Conservation (phyloP, 164 flowering plant species). For the Houttuynia cordata region DNA sequence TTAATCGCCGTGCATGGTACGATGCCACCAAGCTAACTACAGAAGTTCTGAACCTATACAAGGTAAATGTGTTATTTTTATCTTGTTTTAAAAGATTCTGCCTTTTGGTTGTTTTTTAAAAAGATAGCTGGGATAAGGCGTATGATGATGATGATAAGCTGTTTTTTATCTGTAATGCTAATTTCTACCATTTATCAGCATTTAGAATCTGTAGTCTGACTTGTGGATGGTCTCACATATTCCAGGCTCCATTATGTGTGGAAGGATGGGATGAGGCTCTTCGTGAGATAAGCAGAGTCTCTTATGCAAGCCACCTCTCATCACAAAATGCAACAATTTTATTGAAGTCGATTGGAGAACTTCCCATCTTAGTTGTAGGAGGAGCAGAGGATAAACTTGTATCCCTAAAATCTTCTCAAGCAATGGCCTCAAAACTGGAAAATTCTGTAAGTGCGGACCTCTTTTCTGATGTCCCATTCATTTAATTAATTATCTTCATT, state of each 20-base stretch:
- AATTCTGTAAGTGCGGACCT: slow-evolving; percentile 63
- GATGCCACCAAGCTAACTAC: slow-evolving; percentile 78
- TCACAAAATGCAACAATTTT: slow-evolving; percentile 38
- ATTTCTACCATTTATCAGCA: no score
- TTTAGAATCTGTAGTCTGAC: neutral
- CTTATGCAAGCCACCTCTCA: slow-evolving; percentile 59
- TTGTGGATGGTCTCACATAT: neutral
- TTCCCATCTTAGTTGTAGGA: slow-evolving; percentile 71
- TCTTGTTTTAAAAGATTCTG: neutral
- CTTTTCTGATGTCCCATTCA: neutral
- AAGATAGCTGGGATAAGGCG: no score
- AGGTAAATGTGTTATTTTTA: slow-evolving; percentile 32
- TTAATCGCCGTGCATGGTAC: slow-evolving; percentile 91
- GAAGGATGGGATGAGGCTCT: slow-evolving; percentile 99
- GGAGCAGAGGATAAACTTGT: slow-evolving; percentile 92
- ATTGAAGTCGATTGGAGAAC: slow-evolving; percentile 50
- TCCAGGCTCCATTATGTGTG: slow-evolving; percentile 71
- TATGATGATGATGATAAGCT: no score
- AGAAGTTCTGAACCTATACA: slow-evolving; percentile 73
- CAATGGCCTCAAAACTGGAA: slow-evolving; percentile 73
- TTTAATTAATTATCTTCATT: neutral
- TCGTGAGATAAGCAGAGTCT: slow-evolving; percentile 76
- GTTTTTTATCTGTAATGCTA: no score
- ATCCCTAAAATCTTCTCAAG: slow-evolving; percentile 58
- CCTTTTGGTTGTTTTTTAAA: neutral